Evolutionary conservation across 2,329 filamentous ascomycete genomes (phyloP).

Genomic region (Diaporthe aspalathi): DNA sequence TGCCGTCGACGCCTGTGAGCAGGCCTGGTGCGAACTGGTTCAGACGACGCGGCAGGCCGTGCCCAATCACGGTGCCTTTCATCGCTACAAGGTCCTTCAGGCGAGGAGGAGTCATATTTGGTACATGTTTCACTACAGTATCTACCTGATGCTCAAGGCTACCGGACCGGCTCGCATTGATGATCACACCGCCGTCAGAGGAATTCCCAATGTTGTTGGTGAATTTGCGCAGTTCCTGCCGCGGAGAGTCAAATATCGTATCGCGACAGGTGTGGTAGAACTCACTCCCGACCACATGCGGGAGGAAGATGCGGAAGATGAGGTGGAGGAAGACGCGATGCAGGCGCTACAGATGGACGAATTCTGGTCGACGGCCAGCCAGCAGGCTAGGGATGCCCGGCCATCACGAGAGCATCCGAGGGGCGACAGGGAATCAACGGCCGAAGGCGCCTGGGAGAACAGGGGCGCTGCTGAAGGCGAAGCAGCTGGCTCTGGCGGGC

Average conservation of each 20-base stretch:
- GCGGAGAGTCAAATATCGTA: slow-evolving; percentile 50
- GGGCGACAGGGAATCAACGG: too few species aligned
- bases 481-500: neutral
- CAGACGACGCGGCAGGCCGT: slow-evolving; percentile 44
- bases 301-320: slow-evolving; percentile 11
- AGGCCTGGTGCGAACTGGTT: slow-evolving; percentile 39
- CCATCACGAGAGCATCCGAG: too few species aligned
- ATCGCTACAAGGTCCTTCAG: slow-evolving; percentile 44
- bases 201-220: slow-evolving; percentile 56
- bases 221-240: slow-evolving; percentile 62
- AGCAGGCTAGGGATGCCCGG: too few species aligned
- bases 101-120: slow-evolving; percentile 48
- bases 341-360: neutral
- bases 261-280: slow-evolving; percentile 52
- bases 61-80: slow-evolving; percentile 34
- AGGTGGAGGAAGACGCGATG: neutral
- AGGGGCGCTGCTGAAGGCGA: neutral
- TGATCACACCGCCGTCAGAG: slow-evolving; percentile 40
- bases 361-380: neutral
- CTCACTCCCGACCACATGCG: slow-evolving; percentile 36
- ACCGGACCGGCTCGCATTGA: slow-evolving; percentile 35
- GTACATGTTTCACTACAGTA: slow-evolving; percentile 47
- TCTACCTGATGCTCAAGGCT: slow-evolving; percentile 42
- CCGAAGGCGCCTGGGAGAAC: neutral
- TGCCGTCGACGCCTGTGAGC: slow-evolving; percentile 43